Conservation (phyloP, 2,329 filamentous ascomycete genomes). For the Akanthomyces lecanii region DNA sequence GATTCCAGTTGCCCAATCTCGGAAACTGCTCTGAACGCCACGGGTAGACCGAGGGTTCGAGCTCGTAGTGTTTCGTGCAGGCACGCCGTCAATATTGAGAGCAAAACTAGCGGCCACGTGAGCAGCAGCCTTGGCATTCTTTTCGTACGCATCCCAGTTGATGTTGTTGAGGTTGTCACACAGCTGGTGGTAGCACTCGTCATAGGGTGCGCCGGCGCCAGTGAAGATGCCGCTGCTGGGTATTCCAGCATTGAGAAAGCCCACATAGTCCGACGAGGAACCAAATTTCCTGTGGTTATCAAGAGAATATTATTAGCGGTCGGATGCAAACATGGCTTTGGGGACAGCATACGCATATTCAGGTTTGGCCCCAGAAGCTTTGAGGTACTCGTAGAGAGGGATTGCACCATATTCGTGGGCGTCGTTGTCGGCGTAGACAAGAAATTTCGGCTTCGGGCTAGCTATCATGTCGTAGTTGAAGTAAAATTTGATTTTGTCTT, state of each 20-base stretch:
- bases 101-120: slow-evolving; percentile 42
- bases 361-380: slow-evolving; percentile 31
- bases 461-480: slow-evolving; percentile 70
- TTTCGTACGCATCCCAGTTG: slow-evolving; percentile 36
- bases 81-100: slow-evolving; percentile 33
- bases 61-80: slow-evolving; percentile 28
- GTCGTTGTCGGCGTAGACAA: slow-evolving; percentile 37
- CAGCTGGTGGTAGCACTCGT: slow-evolving; percentile 37
- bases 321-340: not conserved
- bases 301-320: not conserved
- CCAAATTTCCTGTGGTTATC: slow-evolving; percentile 28
- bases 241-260: slow-evolving; percentile 38
- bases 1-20: slow-evolving; percentile 24
- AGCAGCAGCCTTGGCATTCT: slow-evolving; percentile 44
- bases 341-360: slow-evolving; percentile 28
- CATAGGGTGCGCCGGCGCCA: slow-evolving; percentile 32
- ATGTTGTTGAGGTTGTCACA: slow-evolving; percentile 40
- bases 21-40: slow-evolving; percentile 25
- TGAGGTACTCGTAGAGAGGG: slow-evolving; percentile 33
- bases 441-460: slow-evolving; percentile 37
- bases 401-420: slow-evolving; percentile 35
- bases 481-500: slow-evolving; percentile 59
- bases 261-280: slow-evolving; percentile 37
- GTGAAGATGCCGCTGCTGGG: slow-evolving; percentile 39
- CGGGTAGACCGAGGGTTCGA: slow-evolving; percentile 25